A percentile compares a stretch with the other conserved stretches of the same genome.
These are phyloP conservation scores for Telopea speciosissima DNA, from an alignment of 177 flowering plant species.

Conservation along the genomic window DNA sequence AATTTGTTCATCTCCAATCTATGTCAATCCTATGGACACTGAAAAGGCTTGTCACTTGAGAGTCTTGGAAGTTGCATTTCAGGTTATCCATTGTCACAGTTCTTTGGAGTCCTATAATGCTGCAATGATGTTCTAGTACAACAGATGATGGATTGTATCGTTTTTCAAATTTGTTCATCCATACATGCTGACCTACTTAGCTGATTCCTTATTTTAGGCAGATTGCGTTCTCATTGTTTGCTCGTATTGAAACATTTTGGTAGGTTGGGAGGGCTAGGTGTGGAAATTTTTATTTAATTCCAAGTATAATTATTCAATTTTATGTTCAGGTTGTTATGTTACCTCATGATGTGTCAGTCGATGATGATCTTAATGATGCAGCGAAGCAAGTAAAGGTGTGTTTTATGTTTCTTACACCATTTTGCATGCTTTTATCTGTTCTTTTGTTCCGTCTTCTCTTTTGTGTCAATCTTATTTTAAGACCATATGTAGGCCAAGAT, in stretches of 20 bases:
- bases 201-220: background rate
- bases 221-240: background rate
- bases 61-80: background rate
- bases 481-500: slow-evolving; percentile 49
- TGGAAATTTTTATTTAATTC: background rate
- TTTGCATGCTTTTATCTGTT: background rate
- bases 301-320: background rate
- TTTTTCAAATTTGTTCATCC: background rate
- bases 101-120: background rate
- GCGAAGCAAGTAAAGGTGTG: slow-evolving; percentile 73
- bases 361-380: slow-evolving; percentile 77
- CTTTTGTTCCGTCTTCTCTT: background rate
- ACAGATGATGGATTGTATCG: background rate
- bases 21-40: background rate
- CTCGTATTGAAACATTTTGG: background rate
- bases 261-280: background rate
- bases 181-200: background rate
- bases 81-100: background rate
- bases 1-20: background rate
- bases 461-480: background rate
- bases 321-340: slow-evolving; percentile 48
- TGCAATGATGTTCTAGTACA: background rate
- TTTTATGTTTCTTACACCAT: background rate
- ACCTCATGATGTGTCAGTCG: slow-evolving; percentile 66
- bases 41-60: background rate